Evolutionary conservation across 805 yeast genomes (phyloP).

Genomic region (Candida alai): DNA sequence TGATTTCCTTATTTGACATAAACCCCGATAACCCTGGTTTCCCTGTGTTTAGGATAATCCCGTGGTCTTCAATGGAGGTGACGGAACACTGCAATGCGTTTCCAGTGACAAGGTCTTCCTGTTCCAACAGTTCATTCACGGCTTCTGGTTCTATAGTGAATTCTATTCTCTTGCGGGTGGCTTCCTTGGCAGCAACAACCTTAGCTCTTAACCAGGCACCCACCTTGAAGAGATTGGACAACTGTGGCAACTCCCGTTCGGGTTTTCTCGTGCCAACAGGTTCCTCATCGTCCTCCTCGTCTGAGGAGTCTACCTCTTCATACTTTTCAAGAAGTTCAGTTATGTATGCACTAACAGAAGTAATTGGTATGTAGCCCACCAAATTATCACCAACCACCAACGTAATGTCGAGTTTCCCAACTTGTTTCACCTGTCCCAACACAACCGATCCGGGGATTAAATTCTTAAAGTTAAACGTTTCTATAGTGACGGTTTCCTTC

Average conservation of each 20-base stretch:
- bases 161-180: conserved; percentile 57
- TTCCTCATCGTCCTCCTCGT: conserved; percentile 32
- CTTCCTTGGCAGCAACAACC: conserved; percentile 55
- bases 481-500: conserved; percentile 32
- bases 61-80: conserved; percentile 86
- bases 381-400: conserved; percentile 78
- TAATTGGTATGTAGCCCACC: conserved; percentile 72
- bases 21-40: conserved; percentile 58
- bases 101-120: conserved; percentile 63
- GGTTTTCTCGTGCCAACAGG: not conserved
- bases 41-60: conserved; percentile 75
- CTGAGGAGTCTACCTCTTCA: conserved; percentile 41
- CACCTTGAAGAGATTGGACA: conserved; percentile 49
- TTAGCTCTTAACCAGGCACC: conserved; percentile 89
- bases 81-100: conserved; percentile 73
- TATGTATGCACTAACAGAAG: conserved; percentile 64
- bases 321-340: conserved; percentile 53
- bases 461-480: conserved; percentile 56
- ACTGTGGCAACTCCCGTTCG: conserved; percentile 50
- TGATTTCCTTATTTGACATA: conserved; percentile 65
- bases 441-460: conserved; percentile 69
- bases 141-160: conserved; percentile 69
- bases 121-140: conserved; percentile 58
- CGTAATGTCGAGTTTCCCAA: conserved; percentile 60
- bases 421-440: conserved; percentile 68